Evolutionary conservation across 192 early-diverging fungal genomes (phyloP).

Genomic region (Linnemannia zychae): DNA sequence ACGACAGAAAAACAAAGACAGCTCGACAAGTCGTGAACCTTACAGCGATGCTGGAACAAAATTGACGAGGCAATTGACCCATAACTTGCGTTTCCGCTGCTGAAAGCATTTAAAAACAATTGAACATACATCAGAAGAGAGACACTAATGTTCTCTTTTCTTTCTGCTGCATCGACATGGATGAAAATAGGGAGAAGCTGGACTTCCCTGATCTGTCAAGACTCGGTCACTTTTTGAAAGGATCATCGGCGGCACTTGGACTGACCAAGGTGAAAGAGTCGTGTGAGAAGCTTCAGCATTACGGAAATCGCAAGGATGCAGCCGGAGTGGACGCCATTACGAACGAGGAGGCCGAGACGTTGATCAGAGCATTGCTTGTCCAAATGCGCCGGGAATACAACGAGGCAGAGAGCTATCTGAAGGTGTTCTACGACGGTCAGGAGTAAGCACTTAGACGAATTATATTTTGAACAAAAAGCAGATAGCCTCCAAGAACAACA

Average conservation of each 20-base stretch:
- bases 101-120: not conserved
- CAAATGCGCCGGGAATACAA: slow-evolving; percentile 77
- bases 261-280: slow-evolving; percentile 83
- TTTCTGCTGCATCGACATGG: not conserved
- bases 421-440: slow-evolving; percentile 76
- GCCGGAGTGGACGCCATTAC: slow-evolving; percentile 66
- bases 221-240: slow-evolving; percentile 94
- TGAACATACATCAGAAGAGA: not conserved
- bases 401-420: slow-evolving; percentile 81
- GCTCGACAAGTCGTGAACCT: not conserved
- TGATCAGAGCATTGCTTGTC: slow-evolving; percentile 69
- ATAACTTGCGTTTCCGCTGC: not conserved
- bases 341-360: slow-evolving; percentile 70
- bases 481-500: not conserved
- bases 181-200: slow-evolving; percentile 57
- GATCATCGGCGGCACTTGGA: slow-evolving; percentile 90
- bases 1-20: not conserved
- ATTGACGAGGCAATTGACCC: not conserved
- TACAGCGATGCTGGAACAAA: not conserved
- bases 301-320: slow-evolving; percentile 79
- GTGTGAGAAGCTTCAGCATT: slow-evolving; percentile 92
- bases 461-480: not conserved
- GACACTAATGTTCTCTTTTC: not conserved
- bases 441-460: slow-evolving; percentile 14
- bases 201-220: slow-evolving; percentile 83